phyloP scores from a whole-genome alignment of 441 rosid genomes.

The Populus hybrid region DNA sequence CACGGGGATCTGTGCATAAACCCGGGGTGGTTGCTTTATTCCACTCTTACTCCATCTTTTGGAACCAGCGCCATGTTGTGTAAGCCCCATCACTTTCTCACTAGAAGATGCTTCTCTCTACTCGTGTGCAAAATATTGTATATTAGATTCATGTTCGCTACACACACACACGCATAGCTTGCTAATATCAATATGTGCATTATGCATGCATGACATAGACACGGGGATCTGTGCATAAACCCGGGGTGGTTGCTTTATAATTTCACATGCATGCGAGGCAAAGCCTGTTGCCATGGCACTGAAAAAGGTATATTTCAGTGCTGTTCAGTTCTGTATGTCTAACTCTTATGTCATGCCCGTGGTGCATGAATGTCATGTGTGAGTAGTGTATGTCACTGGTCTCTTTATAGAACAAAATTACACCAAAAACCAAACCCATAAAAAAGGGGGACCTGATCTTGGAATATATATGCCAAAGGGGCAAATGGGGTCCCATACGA shows the following conservation, averaged over 20 bases:
- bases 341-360: neutral
- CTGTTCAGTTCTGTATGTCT: neutral
- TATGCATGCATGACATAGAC: neutral
- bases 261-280: too few relatives aligned
- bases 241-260: neutral
- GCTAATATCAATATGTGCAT: neutral
- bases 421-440: neutral
- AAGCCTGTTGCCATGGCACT: neutral
- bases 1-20: too few relatives aligned
- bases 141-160: neutral
- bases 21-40: too few relatives aligned
- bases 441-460: neutral
- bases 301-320: neutral
- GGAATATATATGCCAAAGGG: neutral
- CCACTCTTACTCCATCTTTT: slow-evolving; percentile 78
- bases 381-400: neutral
- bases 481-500: neutral
- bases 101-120: neutral
- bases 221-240: neutral
- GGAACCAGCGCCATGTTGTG: slow-evolving; percentile 88
- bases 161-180: neutral
- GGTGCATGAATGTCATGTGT: neutral
- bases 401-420: neutral
- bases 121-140: neutral
- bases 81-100: slow-evolving; percentile 33